Evolutionary conservation across 2,329 filamentous ascomycete species (phyloP).

Genomic region (Paraphaeosphaeria minitans): DNA sequence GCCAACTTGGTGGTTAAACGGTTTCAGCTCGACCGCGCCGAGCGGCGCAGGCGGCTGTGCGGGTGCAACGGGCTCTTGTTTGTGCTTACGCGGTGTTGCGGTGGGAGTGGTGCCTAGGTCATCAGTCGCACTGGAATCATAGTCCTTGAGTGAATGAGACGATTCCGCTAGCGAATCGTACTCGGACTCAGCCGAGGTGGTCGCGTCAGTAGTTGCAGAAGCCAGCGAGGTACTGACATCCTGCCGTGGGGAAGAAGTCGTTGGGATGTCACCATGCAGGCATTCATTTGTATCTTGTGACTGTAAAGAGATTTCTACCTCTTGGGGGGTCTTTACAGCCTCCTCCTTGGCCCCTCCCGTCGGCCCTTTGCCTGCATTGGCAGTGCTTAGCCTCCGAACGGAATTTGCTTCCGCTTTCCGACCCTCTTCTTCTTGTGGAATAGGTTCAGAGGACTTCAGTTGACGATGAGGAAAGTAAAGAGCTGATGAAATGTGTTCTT

Average conservation of each 20-base stretch:
- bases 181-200: conserved; percentile 48
- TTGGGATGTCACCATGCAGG: conserved; percentile 63
- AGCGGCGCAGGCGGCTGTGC: conserved; percentile 63
- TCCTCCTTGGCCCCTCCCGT: conserved; percentile 37
- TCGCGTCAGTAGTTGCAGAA: conserved; percentile 29
- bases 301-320: conserved; percentile 67
- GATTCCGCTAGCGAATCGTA: conserved; percentile 50
- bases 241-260: conserved; percentile 46
- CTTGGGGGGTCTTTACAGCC: conserved; percentile 48
- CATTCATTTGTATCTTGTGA: conserved; percentile 65
- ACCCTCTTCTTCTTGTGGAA: conserved; percentile 26
- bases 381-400: conserved; percentile 31
- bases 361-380: conserved; percentile 34
- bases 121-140: conserved; percentile 61
- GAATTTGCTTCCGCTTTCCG: conserved; percentile 33
- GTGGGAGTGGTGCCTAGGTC: conserved; percentile 53
- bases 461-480: conserved; percentile 79
- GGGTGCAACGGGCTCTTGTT: conserved; percentile 34
- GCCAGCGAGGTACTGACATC: conserved; percentile 47
- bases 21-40: conserved; percentile 92
- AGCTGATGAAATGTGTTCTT: conserved; percentile 86
- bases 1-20: conserved; percentile 96
- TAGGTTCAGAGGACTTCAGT: conserved; percentile 49
- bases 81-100: conserved; percentile 36
- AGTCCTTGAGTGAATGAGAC: conserved; percentile 52